Evolutionary conservation across 768 basidiomycete species (phyloP).

Genomic region (Mycena vitilis): DNA sequence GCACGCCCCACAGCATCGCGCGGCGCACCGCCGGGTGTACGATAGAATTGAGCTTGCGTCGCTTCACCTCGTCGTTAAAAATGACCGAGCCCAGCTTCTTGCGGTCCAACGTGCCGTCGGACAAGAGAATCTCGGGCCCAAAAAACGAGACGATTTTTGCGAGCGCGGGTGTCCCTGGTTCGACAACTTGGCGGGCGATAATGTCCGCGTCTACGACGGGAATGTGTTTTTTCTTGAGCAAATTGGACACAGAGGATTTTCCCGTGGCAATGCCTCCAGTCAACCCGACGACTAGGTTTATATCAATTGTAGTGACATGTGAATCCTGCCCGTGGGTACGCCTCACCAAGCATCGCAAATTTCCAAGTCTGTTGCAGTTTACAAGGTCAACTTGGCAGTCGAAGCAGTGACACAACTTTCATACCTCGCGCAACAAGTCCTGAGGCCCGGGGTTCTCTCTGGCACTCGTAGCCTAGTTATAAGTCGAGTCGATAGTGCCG

Average conservation of each 20-base stretch:
- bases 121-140: conserved; percentile 72
- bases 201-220: conserved; percentile 96
- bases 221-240: conserved; percentile 73
- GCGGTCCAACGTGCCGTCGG: conserved; percentile 83
- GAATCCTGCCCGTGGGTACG: not conserved
- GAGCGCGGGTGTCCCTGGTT: conserved; percentile 84
- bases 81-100: conserved; percentile 86
- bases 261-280: conserved; percentile 98
- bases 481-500: no score
- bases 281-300: conserved; percentile 82
- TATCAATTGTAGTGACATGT: conserved; percentile 5
- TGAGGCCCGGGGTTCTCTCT: no score
- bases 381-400: not conserved
- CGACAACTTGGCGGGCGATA: conserved; percentile 86
- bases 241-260: conserved; percentile 90
- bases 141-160: conserved; percentile 75
- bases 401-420: no score
- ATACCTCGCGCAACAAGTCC: no score
- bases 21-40: conserved; percentile 91
- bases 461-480: no score
- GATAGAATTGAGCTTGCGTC: conserved; percentile 83
- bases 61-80: conserved; percentile 80
- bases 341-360: conserved; percentile 31
- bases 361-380: not conserved
- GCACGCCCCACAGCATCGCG: conserved; percentile 77